Evolutionary conservation across 2,329 filamentous ascomycete genomes (phyloP).

Genomic region (Thelonectria olida): DNA sequence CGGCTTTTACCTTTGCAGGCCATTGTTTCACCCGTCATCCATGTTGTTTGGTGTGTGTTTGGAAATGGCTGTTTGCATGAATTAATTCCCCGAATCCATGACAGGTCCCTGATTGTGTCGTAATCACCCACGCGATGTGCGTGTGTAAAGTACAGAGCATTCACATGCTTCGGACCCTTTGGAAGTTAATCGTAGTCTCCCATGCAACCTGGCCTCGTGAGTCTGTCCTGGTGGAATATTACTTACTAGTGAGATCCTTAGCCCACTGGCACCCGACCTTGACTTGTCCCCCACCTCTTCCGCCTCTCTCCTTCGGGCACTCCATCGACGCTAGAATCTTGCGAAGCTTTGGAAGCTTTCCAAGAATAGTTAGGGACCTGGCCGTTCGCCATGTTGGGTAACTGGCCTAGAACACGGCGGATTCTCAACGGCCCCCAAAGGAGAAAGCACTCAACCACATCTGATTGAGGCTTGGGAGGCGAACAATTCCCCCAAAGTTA

Average conservation of each 20-base stretch:
- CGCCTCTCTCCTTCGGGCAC: slow-evolving; percentile 18
- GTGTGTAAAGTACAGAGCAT: no score
- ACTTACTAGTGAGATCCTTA: no score
- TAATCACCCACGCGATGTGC: not conserved
- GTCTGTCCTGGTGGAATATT: no score
- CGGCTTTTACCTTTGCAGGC: not conserved
- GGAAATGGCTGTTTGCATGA: not conserved
- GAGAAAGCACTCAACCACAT: not conserved
- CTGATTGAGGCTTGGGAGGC: not conserved
- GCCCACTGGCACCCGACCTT: no score
- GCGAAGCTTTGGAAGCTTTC: slow-evolving; percentile 19
- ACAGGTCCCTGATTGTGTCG: not conserved
- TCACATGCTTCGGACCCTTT: no score
- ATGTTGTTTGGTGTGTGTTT: not conserved
- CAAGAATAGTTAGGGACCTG: slow-evolving; percentile 24
- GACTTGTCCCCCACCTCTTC: slow-evolving; percentile 22
- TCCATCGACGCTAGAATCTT: slow-evolving; percentile 37
- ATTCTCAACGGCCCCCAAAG: not conserved
- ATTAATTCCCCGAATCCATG: not conserved
- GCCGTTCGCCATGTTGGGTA: not conserved
- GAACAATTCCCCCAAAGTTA: not conserved
- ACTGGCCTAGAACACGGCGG: not conserved
- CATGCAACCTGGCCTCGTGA: no score
- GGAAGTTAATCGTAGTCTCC: no score
- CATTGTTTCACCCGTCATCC: not conserved